Evolutionary conservation across 2,329 filamentous ascomycete species (phyloP), one percentile per base, ranked within the genome.

Genomic region (Gremmenia infestans): DNA sequence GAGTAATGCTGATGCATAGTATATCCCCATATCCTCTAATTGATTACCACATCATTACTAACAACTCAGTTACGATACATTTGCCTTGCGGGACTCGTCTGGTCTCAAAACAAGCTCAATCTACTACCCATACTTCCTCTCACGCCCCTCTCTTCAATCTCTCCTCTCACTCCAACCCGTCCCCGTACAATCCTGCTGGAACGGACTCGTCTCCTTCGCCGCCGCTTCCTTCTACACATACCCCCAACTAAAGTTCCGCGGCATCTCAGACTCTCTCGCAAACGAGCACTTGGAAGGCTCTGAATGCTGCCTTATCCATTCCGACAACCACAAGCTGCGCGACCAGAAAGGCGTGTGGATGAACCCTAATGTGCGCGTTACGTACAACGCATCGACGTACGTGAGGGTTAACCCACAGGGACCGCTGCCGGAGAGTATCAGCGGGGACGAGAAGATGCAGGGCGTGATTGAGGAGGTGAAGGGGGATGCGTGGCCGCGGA

Each of bases 221-320:
- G 76, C 81, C 0, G 72, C 74, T 8, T 80, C 82, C 0, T 85
- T 85, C 65, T 77, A 81, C 53, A 58, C 37, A 4, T 48, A 52
- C 6, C 51, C 61, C 0, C 62, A 71, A 3, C 60, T 89, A 0
- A 75, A 72, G n/a, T 89, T 89, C 70, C 81, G 87, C 9, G 85
- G 78, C 4, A 76, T 88, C 22, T 67, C 81, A 0, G 86, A 89
- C 65, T 78, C 77, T 4, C 79, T 93, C 1, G 82, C 82, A 2
- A 65, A 70, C 7, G 65, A 74, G 25, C 87, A 89, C 65, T 75
- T 91, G 25, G 89, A 92, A 70, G 88, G 78, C n/a, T 88, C 83
- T 14, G 88, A 92, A 71, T 91, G 88, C 73, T 92, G 89, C 70
- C 79, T 92, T 52, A 83, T 90, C 53, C 87, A 90, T 67, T 81